A percentile compares a stretch with the other conserved stretches of the same genome.
Conservation (phyloP, 805 yeast genomes). For the Suhomyces sp. region DNA sequence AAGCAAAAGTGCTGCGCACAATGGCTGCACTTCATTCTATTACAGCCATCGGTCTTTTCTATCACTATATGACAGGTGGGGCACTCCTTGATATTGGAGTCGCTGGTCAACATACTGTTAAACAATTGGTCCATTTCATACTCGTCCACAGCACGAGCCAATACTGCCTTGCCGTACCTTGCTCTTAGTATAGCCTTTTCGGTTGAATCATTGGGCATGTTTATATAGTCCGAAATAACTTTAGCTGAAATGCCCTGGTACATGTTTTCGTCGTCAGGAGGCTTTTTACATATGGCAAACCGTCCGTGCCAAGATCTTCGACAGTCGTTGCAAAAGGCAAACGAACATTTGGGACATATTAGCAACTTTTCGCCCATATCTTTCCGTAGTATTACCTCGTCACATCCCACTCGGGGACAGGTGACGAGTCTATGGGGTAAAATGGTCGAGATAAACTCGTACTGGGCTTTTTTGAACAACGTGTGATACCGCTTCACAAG, state of each 20-base stretch:
- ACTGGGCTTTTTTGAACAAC: constrained; percentile 37
- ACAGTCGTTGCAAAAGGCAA: constrained; percentile 57
- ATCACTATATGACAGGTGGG: constrained; percentile 51
- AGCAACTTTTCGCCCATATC: constrained; percentile 46
- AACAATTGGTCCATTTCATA: constrained; percentile 47
- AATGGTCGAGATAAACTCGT: constrained; percentile 41
- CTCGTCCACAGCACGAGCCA: constrained; percentile 43
- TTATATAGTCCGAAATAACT: constrained; percentile 37
- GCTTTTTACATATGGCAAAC: constrained; percentile 41
- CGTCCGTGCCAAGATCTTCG: constrained; percentile 62
- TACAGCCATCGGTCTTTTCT: constrained; percentile 61
- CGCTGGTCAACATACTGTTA: constrained; percentile 40
- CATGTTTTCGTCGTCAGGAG: constrained; percentile 12
- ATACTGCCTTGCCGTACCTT: constrained; percentile 44
- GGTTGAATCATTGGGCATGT: constrained; percentile 24
- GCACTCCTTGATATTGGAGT: constrained; percentile 32
- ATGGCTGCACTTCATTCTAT: constrained; percentile 55
- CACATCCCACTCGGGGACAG: constrained; percentile 50
- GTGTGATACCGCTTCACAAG: constrained; percentile 36
- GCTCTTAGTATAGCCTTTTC: constrained; percentile 33
- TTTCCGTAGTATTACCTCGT: constrained; percentile 45
- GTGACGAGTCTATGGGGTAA: constrained; percentile 48
- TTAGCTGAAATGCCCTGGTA: constrained; percentile 28
- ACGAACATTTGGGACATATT: constrained; percentile 47
- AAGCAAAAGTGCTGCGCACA: constrained; percentile 53